A percentile compares a stretch with the other conserved stretches of the same genome.
Evolutionary conservation across 179 eudicot species (phyloP).

Genomic region (Monotropa hypopitys): DNA sequence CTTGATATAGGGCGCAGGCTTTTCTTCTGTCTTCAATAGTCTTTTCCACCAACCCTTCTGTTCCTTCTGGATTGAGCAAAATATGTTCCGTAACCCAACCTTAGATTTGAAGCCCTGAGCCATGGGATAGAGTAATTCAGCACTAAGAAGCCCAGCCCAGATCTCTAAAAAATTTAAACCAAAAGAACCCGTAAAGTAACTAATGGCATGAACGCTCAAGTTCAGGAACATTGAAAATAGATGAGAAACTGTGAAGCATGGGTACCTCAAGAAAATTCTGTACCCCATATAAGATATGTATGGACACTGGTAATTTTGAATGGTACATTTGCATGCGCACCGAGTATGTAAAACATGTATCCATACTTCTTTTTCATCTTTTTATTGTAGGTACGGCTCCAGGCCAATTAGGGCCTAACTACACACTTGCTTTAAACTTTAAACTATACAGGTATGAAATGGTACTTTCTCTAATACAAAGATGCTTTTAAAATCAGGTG

Average conservation of each 20-base stretch:
- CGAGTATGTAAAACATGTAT: background rate
- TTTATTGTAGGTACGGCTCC: background rate
- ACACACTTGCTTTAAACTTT: background rate
- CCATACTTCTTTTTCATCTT: background rate
- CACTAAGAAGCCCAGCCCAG: background rate
- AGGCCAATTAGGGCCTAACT: background rate
- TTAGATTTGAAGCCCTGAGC: constrained; percentile 63
- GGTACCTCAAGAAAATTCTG: background rate
- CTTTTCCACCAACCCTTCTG: constrained; percentile 85
- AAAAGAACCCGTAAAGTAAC: background rate
- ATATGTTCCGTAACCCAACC: constrained; percentile 59
- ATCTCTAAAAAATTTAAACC: background rate
- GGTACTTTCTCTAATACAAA: background rate
- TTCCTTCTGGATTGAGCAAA: constrained; percentile 68
- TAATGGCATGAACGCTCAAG: background rate
- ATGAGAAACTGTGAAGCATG: background rate
- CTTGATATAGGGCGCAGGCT: constrained; percentile 72
- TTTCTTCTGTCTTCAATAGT: constrained; percentile 63
- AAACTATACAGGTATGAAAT: background rate
- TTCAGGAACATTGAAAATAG: background rate
- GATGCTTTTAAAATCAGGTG: background rate
- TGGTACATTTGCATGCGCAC: background rate
- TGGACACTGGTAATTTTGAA: background rate
- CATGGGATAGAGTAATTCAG: background rate
- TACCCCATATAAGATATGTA: background rate